Evolutionary conservation across 2,329 filamentous ascomycete genomes (phyloP).

Genomic region (Bipolaris bicolor): DNA sequence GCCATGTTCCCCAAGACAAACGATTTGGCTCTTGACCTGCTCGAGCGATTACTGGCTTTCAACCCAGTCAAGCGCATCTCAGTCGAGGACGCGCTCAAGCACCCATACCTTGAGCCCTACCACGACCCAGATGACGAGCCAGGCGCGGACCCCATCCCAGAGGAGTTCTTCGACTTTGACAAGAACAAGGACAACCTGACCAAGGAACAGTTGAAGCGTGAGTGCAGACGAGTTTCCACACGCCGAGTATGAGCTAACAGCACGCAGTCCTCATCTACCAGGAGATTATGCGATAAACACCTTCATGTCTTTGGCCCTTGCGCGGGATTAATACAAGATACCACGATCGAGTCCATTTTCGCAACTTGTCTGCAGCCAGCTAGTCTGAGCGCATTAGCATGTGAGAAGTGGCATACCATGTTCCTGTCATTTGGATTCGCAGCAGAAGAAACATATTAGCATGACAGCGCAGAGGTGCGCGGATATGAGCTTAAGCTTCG

Average conservation of each 20-base stretch:
- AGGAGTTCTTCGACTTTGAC: slow-evolving; percentile 99
- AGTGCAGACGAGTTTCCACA: slow-evolving; percentile 28
- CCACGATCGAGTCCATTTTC: slow-evolving; percentile 27
- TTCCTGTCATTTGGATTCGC: slow-evolving; percentile 22
- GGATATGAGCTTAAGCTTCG: slow-evolving; percentile 7
- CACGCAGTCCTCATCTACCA: slow-evolving; percentile 81
- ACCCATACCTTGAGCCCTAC: slow-evolving; percentile 98
- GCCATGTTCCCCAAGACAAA: slow-evolving; percentile 99
- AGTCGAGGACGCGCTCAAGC: slow-evolving; percentile 94
- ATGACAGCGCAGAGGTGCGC: slow-evolving; percentile 4
- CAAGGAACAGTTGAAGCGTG: slow-evolving; percentile 96
- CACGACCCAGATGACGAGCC: slow-evolving; percentile 99
- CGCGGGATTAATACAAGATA: slow-evolving; percentile 33
- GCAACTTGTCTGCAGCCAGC: slow-evolving; percentile 30
- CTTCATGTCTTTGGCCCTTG: slow-evolving; percentile 8
- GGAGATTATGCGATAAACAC: slow-evolving; percentile 82
- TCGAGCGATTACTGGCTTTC: slow-evolving; percentile 96
- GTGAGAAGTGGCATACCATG: slow-evolving; percentile 18
- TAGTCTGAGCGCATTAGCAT: slow-evolving; percentile 32
- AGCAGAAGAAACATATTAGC: slow-evolving; percentile 15
- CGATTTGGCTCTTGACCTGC: slow-evolving; percentile 88
- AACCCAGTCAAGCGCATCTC: slow-evolving; percentile 99
- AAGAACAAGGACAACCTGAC: slow-evolving; percentile 99
- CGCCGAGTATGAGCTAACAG: slow-evolving; percentile 21
- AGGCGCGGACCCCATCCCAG: slow-evolving; percentile 92